Base-by-base conservation (phyloP, 139 green algal species). In the Tetraselmis striata region DNA sequence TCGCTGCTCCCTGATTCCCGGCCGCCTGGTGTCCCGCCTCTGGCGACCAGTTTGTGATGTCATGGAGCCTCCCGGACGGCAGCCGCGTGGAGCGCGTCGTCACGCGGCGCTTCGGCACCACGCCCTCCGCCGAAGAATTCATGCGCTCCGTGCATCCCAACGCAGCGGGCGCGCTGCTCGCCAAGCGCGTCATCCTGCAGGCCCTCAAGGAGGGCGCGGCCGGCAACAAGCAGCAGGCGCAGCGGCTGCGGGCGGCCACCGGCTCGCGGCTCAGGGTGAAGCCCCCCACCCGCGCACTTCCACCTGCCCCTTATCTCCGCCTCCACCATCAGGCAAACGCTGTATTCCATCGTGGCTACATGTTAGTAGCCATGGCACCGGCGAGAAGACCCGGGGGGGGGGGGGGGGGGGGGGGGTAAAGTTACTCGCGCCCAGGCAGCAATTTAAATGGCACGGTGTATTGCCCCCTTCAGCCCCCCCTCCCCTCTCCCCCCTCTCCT, bases 131-230 rank as follows among this genome's bases (percentile, higher is more conserved):
- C n/a, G 32, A 32, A 24, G 67, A 30, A 22, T 90, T 87, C 31
- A 58, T 91, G 29, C 2, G n/a, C 5, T 74, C 32, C 23, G 81
- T 92, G 28, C 75, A 89, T 77, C 30, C 75, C 29, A 27, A 75
- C 2, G 30, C 59, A 18, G 86, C 88, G 29, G 89, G 83, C 1
- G 74, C 88, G 78, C 83, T 92, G 31, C 83, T 87, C 23, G 89
- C 81, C 31, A 92, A 92, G 85, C 59, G 76, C 0, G 80, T 83
- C 28, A 32, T 91, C 30, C 77, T 84, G 67, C 77, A 85, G 67
- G 86, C 86, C 18, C 29, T 76, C 29, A 79, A 31, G 1, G 77
- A 30, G 1, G 80, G 74, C 27, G 77, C 82, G 18, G 78, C 45
- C 18, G 45, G 45, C 11, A 67, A 67, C 45, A 67, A 67, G 45